Conservation (phyloP, 805 yeast species). For the Tetrapisispora phaffii region DNA sequence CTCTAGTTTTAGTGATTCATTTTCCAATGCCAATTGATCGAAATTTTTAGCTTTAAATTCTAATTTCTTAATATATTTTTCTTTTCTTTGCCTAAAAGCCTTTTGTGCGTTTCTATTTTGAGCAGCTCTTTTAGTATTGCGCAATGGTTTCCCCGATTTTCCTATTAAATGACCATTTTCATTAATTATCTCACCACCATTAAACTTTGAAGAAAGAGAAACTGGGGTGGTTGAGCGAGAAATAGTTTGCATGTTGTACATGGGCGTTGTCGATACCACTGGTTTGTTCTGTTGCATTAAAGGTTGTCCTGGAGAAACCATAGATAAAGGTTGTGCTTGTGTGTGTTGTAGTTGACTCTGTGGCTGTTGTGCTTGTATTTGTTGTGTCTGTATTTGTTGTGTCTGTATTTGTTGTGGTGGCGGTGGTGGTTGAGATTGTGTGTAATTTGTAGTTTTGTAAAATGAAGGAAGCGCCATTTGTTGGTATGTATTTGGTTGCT, state of each 20-base stretch:
- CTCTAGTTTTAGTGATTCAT: constrained; percentile 48
- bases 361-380: not conserved
- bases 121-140: constrained; percentile 71
- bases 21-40: constrained; percentile 50
- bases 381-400: too few species aligned
- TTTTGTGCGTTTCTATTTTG: constrained; percentile 89
- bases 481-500: not conserved
- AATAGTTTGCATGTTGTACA: not conserved
- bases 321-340: not conserved
- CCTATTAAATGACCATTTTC: constrained; percentile 18
- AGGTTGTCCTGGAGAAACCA: not conserved
- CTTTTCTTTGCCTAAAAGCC: constrained; percentile 81
- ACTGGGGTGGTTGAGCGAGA: not conserved
- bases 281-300: not conserved
- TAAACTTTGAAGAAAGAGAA: not conserved
- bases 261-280: not conserved
- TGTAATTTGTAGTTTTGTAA: not conserved
- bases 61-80: constrained; percentile 67
- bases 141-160: constrained; percentile 20
- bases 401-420: not conserved
- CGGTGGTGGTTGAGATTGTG: not conserved
- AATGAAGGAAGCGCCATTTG: not conserved
- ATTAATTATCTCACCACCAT: constrained; percentile 15
- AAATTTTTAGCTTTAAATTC: constrained; percentile 61
- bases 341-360: not conserved